These are phyloP conservation scores for Saposhnikovia divaricata DNA, from an alignment of 129 eudicot species.

Conservation along the genomic window DNA sequence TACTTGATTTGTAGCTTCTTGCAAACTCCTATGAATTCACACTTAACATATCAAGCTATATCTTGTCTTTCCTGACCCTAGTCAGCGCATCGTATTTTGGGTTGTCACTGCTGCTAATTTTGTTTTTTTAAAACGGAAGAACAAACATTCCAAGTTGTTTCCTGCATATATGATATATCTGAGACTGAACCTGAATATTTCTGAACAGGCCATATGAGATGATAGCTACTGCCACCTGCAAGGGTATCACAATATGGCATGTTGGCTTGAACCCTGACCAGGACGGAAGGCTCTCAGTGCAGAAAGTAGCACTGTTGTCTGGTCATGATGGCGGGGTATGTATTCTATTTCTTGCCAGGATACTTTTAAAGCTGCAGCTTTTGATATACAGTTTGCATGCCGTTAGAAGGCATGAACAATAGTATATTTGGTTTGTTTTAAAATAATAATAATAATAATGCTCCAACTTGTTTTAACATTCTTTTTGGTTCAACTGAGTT, in stretches of 20 bases:
- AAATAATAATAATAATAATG: background rate
- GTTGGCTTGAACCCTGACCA: constrained; percentile 63
- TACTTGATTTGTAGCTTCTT: background rate
- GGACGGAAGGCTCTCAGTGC: constrained; percentile 77
- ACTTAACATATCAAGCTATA: background rate
- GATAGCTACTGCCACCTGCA: constrained; percentile 76
- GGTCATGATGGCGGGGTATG: constrained; percentile 59
- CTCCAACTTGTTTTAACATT: background rate
- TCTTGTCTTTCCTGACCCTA: background rate
- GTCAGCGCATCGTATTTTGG: background rate
- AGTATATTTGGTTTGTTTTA: background rate
- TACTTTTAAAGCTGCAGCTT: background rate
- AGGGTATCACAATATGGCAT: constrained; percentile 86
- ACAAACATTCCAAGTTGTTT: background rate
- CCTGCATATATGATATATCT: too few species aligned
- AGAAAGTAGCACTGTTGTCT: constrained; percentile 53
- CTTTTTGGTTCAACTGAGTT: background rate
- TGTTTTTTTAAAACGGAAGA: background rate
- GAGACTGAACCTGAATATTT: background rate
- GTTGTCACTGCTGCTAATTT: background rate
- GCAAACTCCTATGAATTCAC: background rate
- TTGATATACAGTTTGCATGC: background rate
- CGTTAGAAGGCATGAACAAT: background rate
- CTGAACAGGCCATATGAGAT: constrained; percentile 69
- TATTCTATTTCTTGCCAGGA: background rate